These are phyloP conservation scores for Colletotrichum euphorbiae DNA, from an alignment of 2,329 filamentous ascomycete species.

Conservation along the genomic window DNA sequence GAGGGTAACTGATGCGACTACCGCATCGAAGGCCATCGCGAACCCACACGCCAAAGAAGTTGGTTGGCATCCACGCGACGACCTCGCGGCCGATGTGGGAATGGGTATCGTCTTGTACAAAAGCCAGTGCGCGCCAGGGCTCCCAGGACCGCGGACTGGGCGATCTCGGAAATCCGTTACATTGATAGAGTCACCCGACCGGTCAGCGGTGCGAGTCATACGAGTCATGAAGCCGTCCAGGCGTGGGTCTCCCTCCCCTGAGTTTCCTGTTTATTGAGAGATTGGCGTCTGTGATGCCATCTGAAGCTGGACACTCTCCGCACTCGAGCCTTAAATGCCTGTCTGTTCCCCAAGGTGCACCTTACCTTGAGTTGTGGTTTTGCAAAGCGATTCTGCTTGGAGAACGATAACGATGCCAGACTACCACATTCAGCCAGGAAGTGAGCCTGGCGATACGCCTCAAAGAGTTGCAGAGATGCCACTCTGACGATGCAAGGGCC, in stretches of 20 bases:
- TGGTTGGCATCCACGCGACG: constrained; percentile 28
- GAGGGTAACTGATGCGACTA: constrained; percentile 34
- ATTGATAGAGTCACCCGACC: constrained; percentile 31
- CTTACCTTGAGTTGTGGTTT: neutral
- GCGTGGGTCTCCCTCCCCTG: constrained; percentile 35
- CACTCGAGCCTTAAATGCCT: neutral
- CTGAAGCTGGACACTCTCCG: constrained; percentile 6
- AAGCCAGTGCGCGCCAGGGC: constrained; percentile 10
- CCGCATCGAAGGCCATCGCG: constrained; percentile 38
- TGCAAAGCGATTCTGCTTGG: neutral
- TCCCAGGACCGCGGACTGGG: constrained; percentile 5
- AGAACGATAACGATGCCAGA: neutral
- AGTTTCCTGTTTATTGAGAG: constrained; percentile 35
- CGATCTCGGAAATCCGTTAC: constrained; percentile 25
- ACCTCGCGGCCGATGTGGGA: constrained; percentile 17
- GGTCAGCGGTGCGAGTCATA: constrained; percentile 33
- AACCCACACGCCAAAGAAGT: constrained; percentile 36
- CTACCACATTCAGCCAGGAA: neutral
- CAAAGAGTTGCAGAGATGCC: constrained; percentile 7
- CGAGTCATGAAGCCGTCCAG: constrained; percentile 35
- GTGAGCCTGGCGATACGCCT: constrained; percentile 18
- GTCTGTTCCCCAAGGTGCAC: neutral
- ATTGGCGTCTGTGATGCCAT: constrained; percentile 32
- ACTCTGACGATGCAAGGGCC: constrained; percentile 12
- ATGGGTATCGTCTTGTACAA: constrained; percentile 38